A percentile compares a stretch with the other conserved stretches of the same genome.
Evolutionary conservation across 148 eudicot genomes (phyloP).

Genomic region (Rhododendron ovatum): DNA sequence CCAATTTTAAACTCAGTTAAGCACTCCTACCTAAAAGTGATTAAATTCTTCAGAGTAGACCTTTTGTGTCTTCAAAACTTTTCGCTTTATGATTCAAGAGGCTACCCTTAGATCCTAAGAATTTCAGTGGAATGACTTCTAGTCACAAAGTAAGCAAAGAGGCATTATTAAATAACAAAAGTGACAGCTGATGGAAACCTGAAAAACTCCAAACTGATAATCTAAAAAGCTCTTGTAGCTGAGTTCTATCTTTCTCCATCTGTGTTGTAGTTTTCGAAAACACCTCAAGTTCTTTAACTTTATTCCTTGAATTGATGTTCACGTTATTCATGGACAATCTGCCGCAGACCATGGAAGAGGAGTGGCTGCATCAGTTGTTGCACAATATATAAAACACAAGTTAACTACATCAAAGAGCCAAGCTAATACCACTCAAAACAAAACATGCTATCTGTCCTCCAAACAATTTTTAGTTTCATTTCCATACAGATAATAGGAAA

Average conservation of each 20-base stretch:
- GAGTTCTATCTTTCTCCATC: conserved; percentile 61
- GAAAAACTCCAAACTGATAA: conserved; percentile 47
- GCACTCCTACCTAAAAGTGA: too few relatives aligned
- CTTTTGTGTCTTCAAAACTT: conserved; percentile 46
- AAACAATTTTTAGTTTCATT: too few relatives aligned
- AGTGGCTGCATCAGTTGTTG: too few relatives aligned
- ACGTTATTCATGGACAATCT: too few relatives aligned
- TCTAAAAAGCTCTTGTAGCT: conserved; percentile 52
- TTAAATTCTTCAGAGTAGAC: too few relatives aligned
- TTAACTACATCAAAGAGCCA: too few relatives aligned
- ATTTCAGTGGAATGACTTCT: conserved; percentile 5
- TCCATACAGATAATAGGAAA: too few relatives aligned
- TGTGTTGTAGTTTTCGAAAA: conserved; percentile 48
- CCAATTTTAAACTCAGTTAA: too few relatives aligned
- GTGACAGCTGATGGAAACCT: conserved; percentile 38
- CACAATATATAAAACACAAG: too few relatives aligned
- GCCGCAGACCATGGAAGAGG: too few relatives aligned
- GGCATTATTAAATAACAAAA: not conserved
- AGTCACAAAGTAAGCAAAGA: conserved; percentile 9
- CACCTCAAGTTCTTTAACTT: conserved; percentile 68
- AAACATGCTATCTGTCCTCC: too few relatives aligned
- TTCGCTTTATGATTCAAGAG: conserved; percentile 57
- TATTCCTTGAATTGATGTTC: conserved; percentile 45
- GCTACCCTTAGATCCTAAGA: conserved; percentile 52
- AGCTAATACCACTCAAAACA: too few relatives aligned